phyloP scores from a whole-genome alignment of 352 stramenopile species.

The Globisporangium takayamanum region DNA sequence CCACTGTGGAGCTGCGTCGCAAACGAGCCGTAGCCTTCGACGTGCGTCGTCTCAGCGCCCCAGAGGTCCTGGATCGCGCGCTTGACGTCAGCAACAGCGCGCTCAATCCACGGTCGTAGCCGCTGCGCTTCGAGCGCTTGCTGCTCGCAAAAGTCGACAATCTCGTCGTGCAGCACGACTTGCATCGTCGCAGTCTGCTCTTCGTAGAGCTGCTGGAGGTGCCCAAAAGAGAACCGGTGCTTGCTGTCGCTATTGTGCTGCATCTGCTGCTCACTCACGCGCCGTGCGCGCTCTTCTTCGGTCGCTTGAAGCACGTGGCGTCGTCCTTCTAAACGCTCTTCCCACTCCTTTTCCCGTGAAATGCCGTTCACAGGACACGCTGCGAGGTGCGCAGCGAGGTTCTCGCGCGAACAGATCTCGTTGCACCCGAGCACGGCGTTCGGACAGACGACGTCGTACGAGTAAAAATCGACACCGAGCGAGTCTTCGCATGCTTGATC shows the following conservation, averaged over 20 bases:
- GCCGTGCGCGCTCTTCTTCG: constrained; percentile 60
- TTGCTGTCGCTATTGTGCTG: constrained; percentile 18
- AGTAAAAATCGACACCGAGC: constrained; percentile 55
- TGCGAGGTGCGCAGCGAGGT: constrained; percentile 54
- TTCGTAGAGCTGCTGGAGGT: constrained; percentile 75
- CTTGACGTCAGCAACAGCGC: constrained; percentile 44
- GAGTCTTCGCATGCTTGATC: constrained; percentile 53
- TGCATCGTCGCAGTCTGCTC: constrained; percentile 76
- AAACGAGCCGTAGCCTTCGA: constrained; percentile 76
- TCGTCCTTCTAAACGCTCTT: constrained; percentile 63
- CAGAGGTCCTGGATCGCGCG: constrained; percentile 40
- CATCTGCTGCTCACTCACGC: constrained; percentile 47
- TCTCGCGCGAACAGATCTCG: constrained; percentile 69
- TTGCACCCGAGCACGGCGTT: constrained; percentile 78
- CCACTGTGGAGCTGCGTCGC: constrained; percentile 54
- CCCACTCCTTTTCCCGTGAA: constrained; percentile 70
- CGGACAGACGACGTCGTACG: constrained; percentile 81
- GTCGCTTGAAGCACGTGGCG: constrained; percentile 65
- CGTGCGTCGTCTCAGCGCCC: constrained; percentile 28
- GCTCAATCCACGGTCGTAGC: constrained; percentile 32
- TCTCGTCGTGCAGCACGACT: constrained; percentile 72
- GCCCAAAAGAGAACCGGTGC: constrained; percentile 41
- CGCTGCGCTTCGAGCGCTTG: constrained; percentile 31
- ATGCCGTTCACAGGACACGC: constrained; percentile 65
- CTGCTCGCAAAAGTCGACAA: constrained; percentile 50